These are phyloP conservation scores for Xylaria sp. DNA, from an alignment of 2,329 filamentous ascomycete species.

Conservation along the genomic window DNA sequence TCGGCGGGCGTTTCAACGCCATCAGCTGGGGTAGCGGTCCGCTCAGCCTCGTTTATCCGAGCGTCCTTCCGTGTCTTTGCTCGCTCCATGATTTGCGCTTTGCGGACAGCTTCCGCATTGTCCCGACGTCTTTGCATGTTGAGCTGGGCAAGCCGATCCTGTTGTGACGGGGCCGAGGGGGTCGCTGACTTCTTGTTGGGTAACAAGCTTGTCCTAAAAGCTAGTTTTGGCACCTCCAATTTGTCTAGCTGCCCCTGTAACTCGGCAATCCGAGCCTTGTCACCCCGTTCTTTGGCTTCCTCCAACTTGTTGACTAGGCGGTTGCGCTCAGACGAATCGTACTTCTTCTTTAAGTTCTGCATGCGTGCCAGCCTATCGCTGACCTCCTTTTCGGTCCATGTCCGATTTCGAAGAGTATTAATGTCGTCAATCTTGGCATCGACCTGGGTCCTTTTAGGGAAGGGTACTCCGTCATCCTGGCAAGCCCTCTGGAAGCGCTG, in stretches of 20 bases:
- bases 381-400: conserved; percentile 85
- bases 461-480: conserved; percentile 73
- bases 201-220: conserved; percentile 74
- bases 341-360: conserved; percentile 72
- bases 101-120: conserved; percentile 90
- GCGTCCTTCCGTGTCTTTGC: conserved; percentile 69
- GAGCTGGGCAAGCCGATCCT: conserved; percentile 83
- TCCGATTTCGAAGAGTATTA: conserved; percentile 78
- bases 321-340: conserved; percentile 73
- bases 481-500: conserved; percentile 82
- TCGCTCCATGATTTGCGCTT: conserved; percentile 86
- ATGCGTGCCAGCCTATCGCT: conserved; percentile 80
- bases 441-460: conserved; percentile 78
- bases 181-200: conserved; percentile 62
- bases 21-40: conserved; percentile 61
- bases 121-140: conserved; percentile 85
- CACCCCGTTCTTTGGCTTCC: conserved; percentile 71
- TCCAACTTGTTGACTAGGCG: conserved; percentile 72
- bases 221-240: conserved; percentile 75
- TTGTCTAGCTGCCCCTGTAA: conserved; percentile 70
- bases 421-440: conserved; percentile 81
- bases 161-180: conserved; percentile 68
- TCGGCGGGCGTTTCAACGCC: conserved; percentile 63
- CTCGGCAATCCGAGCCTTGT: conserved; percentile 65
- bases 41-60: conserved; percentile 65